Conservation (phyloP, 2,329 filamentous ascomycete species). For the Thermochaetoides dissita region DNA sequence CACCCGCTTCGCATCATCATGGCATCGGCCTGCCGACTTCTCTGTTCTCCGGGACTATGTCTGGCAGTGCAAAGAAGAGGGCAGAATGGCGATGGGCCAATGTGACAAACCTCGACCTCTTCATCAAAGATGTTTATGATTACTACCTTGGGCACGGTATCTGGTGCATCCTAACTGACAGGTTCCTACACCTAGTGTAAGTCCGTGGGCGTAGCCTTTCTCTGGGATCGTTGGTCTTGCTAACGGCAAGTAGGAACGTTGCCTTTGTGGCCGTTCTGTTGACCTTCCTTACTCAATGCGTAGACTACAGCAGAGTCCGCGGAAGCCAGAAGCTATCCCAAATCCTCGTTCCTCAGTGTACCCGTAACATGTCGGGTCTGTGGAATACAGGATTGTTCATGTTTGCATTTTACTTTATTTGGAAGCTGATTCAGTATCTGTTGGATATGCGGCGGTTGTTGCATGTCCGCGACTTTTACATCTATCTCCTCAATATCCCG, state of each 20-base stretch:
- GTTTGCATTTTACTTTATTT: slow-evolving; percentile 74
- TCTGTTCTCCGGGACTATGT: slow-evolving; percentile 16
- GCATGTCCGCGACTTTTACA: slow-evolving; percentile 74
- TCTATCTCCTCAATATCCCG: slow-evolving; percentile 67
- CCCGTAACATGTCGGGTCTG: slow-evolving; percentile 55
- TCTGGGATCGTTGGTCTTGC: neutral
- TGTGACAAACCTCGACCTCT: slow-evolving; percentile 75
- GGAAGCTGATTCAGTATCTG: slow-evolving; percentile 60
- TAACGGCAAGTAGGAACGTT: slow-evolving; percentile 44
- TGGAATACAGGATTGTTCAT: slow-evolving; percentile 74
- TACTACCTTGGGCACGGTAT: slow-evolving; percentile 76
- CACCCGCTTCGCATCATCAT: slow-evolving; percentile 12
- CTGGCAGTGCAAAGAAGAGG: slow-evolving; percentile 45
- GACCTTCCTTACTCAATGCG: slow-evolving; percentile 72
- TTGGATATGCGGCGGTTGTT: slow-evolving; percentile 59
- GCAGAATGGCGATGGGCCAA: slow-evolving; percentile 92
- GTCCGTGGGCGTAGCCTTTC: slow-evolving; percentile 18
- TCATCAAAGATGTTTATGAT: slow-evolving; percentile 70
- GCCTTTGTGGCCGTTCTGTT: slow-evolving; percentile 71
- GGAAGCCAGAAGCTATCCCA: slow-evolving; percentile 44
- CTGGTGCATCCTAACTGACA: slow-evolving; percentile 66
- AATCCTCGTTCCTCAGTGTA: slow-evolving; percentile 59
- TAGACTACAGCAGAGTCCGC: slow-evolving; percentile 65
- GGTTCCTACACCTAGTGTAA: slow-evolving; percentile 58
- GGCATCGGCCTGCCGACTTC: slow-evolving; percentile 18